Conservation (phyloP, 345 rosid genomes). For the Iberis pinnata region DNA sequence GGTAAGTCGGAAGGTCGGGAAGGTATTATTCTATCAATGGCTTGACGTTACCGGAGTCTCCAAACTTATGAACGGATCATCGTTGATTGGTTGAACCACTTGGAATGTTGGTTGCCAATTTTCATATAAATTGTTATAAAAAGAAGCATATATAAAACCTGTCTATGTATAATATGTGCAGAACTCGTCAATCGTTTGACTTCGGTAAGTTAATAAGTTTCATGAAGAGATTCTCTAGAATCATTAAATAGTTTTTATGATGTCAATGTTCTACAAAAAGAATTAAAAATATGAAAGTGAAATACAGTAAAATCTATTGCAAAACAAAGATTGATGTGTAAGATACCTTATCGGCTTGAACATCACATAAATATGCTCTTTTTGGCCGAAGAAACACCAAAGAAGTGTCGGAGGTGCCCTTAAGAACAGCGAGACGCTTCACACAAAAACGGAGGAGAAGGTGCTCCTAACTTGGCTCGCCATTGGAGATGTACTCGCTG, state of each 20-base stretch:
- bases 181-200: too few relatives aligned
- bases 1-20: conserved; percentile 87
- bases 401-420: conserved; percentile 59
- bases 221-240: not conserved
- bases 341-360: conserved; percentile 62
- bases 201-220: too few relatives aligned
- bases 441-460: conserved; percentile 53
- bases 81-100: conserved; percentile 91
- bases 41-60: conserved; percentile 94
- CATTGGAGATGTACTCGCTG: conserved; percentile 74
- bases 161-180: too few relatives aligned
- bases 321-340: too few relatives aligned
- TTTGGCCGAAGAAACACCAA: conserved; percentile 47
- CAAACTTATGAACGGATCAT: conserved; percentile 93
- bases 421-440: conserved; percentile 42
- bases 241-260: not conserved
- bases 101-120: conserved; percentile 64
- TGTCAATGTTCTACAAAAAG: not conserved
- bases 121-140: not conserved
- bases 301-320: not conserved
- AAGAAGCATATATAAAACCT: too few relatives aligned
- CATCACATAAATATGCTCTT: conserved; percentile 55
- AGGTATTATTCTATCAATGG: conserved; percentile 90
- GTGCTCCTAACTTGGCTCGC: conserved; percentile 75
- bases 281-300: not conserved